Conservation (phyloP, 2,329 filamentous ascomycete genomes). For the Fusarium sp. region DNA sequence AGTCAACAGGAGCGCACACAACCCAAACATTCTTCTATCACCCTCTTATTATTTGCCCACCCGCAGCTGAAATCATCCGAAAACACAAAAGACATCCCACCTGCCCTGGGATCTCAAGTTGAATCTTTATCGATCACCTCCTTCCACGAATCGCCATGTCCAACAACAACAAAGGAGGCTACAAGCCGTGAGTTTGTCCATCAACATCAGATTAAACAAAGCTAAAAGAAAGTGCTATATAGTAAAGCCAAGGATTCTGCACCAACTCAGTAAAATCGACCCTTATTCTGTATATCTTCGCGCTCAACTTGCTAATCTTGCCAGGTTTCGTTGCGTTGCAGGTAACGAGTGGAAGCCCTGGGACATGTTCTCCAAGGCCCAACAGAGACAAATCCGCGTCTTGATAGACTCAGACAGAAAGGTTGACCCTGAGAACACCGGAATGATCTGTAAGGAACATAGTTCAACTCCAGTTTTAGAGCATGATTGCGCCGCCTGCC, state of each 20-base stretch:
- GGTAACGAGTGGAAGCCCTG: constrained; percentile 49
- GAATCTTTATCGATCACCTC: not conserved
- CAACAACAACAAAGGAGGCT: constrained; percentile 15
- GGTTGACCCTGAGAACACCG: constrained; percentile 34
- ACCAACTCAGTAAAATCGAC: constrained; percentile 13
- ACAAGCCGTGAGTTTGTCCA: constrained; percentile 20
- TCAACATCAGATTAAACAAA: not conserved
- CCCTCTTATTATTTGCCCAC: not conserved
- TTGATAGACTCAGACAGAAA: constrained; percentile 19
- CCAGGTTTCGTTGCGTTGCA: constrained; percentile 47
- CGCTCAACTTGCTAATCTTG: not conserved
- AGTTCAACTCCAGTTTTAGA: constrained; percentile 34
- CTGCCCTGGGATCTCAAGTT: too few species aligned
- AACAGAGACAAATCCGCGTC: constrained; percentile 29
- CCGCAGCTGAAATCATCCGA: too few species aligned
- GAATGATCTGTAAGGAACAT: constrained; percentile 50
- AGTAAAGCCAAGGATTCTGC: not conserved
- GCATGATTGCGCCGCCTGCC: constrained; percentile 46
- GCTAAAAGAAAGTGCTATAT: not conserved
- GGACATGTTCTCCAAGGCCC: constrained; percentile 44
- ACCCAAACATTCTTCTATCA: not conserved
- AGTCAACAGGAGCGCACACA: not conserved
- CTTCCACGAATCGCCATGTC: not conserved
- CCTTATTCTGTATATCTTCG: not conserved
- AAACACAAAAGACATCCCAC: not conserved